phyloP scores from a whole-genome alignment of 2,329 filamentous ascomycete genomes.

The Plenodomus tracheiphilus region DNA sequence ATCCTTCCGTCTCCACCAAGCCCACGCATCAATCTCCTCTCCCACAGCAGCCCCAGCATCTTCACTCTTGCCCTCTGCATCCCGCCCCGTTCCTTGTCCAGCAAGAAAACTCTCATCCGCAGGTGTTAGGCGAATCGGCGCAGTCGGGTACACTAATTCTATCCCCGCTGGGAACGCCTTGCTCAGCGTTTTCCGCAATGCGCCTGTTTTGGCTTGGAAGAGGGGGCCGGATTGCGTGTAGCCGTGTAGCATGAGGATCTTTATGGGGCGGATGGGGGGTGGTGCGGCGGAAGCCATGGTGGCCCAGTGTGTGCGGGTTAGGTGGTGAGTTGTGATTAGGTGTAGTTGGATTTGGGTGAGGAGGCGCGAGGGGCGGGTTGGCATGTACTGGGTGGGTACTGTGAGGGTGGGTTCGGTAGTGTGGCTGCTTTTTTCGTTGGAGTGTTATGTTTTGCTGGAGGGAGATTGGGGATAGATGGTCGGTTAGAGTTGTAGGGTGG shows the following conservation, averaged over 20 bases:
- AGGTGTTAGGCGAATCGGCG: slow-evolving; percentile 47
- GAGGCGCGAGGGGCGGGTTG: not conserved
- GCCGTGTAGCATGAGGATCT: slow-evolving; percentile 62
- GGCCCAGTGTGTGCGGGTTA: slow-evolving; percentile 21
- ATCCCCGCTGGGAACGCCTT: slow-evolving; percentile 68
- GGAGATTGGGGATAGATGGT: not conserved
- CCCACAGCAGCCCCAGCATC: slow-evolving; percentile 45
- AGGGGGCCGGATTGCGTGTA: slow-evolving; percentile 87
- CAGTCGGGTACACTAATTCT: slow-evolving; percentile 53
- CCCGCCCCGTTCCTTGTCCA: slow-evolving; percentile 16
- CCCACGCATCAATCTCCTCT: slow-evolving; percentile 69
- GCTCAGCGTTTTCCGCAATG: slow-evolving; percentile 75
- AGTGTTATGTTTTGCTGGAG: not conserved
- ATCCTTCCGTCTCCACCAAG: slow-evolving; percentile 78
- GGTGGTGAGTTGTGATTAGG: slow-evolving; percentile 19
- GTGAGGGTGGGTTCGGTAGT: not conserved
- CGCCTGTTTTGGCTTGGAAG: slow-evolving; percentile 87
- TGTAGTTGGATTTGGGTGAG: slow-evolving; percentile 10
- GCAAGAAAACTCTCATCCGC: slow-evolving; percentile 59
- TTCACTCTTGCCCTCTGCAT: slow-evolving; percentile 11
- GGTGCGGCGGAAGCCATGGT: slow-evolving; percentile 38
- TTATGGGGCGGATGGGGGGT: slow-evolving; percentile 43
- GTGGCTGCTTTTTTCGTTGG: not conserved
- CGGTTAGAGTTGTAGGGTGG: not conserved
- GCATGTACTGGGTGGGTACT: slow-evolving; percentile 6